A percentile compares a stretch with the other conserved stretches of the same genome.
phyloP scores from a whole-genome alignment of 306 rosid species.

The Inga oerstediana region DNA sequence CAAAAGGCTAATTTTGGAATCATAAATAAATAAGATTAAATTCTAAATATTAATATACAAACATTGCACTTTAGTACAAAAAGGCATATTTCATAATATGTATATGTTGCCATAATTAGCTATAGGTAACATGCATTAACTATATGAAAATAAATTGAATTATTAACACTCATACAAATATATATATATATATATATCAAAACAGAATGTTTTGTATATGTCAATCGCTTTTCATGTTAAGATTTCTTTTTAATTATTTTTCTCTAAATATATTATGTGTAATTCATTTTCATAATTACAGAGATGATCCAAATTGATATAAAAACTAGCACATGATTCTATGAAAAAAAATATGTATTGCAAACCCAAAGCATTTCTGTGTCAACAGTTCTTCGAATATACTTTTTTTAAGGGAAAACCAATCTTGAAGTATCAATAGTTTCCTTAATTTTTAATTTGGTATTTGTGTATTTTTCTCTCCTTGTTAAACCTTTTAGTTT shows the following conservation, averaged over 20 bases:
- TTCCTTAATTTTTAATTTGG: too few relatives aligned
- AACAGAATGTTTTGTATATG: not conserved
- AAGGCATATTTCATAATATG: not conserved
- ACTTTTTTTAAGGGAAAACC: too few relatives aligned
- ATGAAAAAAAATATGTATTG: not conserved
- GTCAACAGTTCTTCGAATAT: not conserved
- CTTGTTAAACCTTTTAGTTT: too few relatives aligned
- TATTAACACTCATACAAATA: not conserved
- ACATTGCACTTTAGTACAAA: not conserved
- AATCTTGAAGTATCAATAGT: too few relatives aligned
- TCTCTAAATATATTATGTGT: not conserved
- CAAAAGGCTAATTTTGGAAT: slow-evolving; percentile 23
- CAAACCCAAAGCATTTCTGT: not conserved
- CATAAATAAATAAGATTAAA: not conserved
- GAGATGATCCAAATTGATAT: not conserved
- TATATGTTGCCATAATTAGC: not conserved
- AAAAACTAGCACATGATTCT: not conserved
- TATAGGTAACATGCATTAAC: not conserved
- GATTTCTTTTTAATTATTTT: not conserved
- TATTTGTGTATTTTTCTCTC: too few relatives aligned
- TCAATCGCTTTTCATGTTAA: not conserved
- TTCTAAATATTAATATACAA: not conserved
- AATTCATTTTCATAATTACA: not conserved
- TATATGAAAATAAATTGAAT: not conserved
- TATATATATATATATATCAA: too few relatives aligned